These are phyloP conservation scores for Candida schatavii DNA, from an alignment of 805 yeast species.

Conservation along the genomic window DNA sequence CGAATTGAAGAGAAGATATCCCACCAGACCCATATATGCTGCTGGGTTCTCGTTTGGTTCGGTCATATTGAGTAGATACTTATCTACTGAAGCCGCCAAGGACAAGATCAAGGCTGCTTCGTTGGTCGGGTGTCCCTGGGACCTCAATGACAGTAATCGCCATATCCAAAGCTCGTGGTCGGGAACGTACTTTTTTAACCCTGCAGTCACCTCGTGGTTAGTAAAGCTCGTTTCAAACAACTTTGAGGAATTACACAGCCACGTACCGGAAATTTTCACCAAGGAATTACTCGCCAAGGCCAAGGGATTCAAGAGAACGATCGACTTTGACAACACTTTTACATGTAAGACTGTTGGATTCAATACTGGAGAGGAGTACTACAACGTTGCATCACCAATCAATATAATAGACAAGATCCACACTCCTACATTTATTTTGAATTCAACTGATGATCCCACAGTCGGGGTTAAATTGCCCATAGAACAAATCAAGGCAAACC, in stretches of 20 bases:
- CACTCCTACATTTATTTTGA: slow-evolving; percentile 63
- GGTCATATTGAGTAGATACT: slow-evolving; percentile 63
- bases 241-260: slow-evolving; percentile 27
- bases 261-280: slow-evolving; percentile 25
- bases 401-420: slow-evolving; percentile 49
- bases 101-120: slow-evolving; percentile 48
- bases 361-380: slow-evolving; percentile 62
- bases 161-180: slow-evolving; percentile 38
- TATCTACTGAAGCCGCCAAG: slow-evolving; percentile 58
- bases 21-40: slow-evolving; percentile 59
- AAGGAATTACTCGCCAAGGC: slow-evolving; percentile 18
- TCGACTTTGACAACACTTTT: slow-evolving; percentile 60
- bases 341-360: slow-evolving; percentile 70
- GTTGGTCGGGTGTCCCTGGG: slow-evolving; percentile 71
- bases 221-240: slow-evolving; percentile 32
- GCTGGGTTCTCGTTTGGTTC: slow-evolving; percentile 87
- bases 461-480: slow-evolving; percentile 56
- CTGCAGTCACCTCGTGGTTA: slow-evolving; percentile 31
- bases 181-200: slow-evolving; percentile 33
- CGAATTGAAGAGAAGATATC: slow-evolving; percentile 49
- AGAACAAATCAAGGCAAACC: slow-evolving; percentile 51
- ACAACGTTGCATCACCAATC: slow-evolving; percentile 58
- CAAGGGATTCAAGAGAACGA: slow-evolving; percentile 30
- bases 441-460: slow-evolving; percentile 74
- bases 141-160: slow-evolving; percentile 49